Percentiles rank a stretch among this genome's conserved stretches.
phyloP scores from a whole-genome alignment of 1,284 basidiomycete genomes.

The Flammula alnicola region DNA sequence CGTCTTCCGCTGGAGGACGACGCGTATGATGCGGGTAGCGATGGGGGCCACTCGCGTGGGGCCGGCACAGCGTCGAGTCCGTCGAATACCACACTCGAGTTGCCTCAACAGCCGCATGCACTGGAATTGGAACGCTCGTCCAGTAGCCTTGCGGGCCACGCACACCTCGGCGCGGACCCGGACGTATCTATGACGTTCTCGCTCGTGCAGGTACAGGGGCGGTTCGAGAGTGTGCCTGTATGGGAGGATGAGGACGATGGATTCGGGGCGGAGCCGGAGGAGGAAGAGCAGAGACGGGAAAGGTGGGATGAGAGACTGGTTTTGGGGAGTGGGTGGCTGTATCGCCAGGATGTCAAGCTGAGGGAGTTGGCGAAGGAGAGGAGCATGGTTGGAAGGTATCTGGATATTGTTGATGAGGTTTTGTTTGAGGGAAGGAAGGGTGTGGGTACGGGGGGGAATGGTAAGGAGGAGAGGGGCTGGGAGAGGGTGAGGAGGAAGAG shows the following conservation, averaged over 20 bases:
- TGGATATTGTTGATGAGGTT: constrained; percentile 75
- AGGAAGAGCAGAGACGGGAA: constrained; percentile 62
- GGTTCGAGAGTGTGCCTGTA: constrained; percentile 67
- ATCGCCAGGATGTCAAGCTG: constrained; percentile 65
- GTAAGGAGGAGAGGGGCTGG: constrained; percentile 52
- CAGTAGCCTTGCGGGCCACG: no score
- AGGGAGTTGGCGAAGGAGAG: constrained; percentile 61
- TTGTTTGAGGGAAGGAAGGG: constrained; percentile 62
- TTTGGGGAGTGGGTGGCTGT: constrained; percentile 79
- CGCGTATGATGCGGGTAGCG: constrained; percentile 76
- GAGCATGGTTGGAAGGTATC: constrained; percentile 58
- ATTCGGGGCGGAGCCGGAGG: constrained; percentile 50
- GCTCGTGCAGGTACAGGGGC: constrained; percentile 69
- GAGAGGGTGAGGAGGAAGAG: constrained; percentile 52
- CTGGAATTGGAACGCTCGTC: constrained; percentile 8
- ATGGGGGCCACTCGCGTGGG: constrained; percentile 50
- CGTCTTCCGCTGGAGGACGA: constrained; percentile 72
- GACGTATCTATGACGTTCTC: constrained; percentile 69
- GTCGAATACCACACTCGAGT: constrained; percentile 42
- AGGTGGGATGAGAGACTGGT: constrained; percentile 81
- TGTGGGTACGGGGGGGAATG: constrained; percentile 33
- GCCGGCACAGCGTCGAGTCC: constrained; percentile 53
- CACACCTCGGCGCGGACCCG: constrained; percentile 49
- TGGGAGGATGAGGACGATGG: constrained; percentile 78
- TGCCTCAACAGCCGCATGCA: constrained; percentile 28